These are phyloP conservation scores for Russula lepida DNA, from an alignment of 768 basidiomycete genomes.

Conservation along the genomic window DNA sequence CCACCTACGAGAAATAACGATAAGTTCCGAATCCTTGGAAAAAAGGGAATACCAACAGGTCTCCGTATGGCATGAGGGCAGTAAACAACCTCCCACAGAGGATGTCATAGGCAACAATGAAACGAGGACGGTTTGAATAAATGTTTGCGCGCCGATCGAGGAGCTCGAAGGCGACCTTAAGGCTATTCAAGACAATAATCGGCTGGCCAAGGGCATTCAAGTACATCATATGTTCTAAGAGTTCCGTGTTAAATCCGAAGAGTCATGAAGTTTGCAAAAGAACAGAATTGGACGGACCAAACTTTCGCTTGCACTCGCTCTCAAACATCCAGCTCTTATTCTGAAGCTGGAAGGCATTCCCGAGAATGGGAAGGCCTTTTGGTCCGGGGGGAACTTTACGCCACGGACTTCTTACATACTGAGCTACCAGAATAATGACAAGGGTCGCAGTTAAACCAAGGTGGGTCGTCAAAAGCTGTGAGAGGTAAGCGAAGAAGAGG, in stretches of 20 bases:
- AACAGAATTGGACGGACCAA: neutral
- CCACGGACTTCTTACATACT: constrained; percentile 1
- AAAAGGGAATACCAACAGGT: constrained; percentile 17
- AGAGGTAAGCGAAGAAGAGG: neutral
- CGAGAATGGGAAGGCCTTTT: neutral
- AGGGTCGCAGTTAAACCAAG: neutral
- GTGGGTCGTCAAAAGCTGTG: neutral
- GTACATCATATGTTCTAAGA: constrained; percentile 4
- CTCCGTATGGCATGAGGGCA: constrained; percentile 22
- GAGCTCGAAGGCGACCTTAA: constrained; percentile 30
- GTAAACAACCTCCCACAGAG: constrained; percentile 28
- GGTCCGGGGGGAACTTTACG: constrained; percentile 5
- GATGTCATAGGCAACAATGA: constrained; percentile 28
- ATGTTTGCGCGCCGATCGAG: constrained; percentile 29
- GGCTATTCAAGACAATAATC: constrained; percentile 28
- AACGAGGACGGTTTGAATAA: constrained; percentile 25
- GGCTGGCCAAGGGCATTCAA: constrained; percentile 8
- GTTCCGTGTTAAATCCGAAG: neutral
- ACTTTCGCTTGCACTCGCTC: neutral
- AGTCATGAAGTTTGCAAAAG: neutral
- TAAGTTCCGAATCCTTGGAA: neutral
- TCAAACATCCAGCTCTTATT: neutral
- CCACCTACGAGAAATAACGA: constrained; percentile 1
- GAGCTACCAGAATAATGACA: neutral
- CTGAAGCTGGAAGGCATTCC: neutral